These are phyloP conservation scores for Pseudogymnoascus sp. DNA, from an alignment of 2,329 filamentous ascomycete species.

Conservation along the genomic window DNA sequence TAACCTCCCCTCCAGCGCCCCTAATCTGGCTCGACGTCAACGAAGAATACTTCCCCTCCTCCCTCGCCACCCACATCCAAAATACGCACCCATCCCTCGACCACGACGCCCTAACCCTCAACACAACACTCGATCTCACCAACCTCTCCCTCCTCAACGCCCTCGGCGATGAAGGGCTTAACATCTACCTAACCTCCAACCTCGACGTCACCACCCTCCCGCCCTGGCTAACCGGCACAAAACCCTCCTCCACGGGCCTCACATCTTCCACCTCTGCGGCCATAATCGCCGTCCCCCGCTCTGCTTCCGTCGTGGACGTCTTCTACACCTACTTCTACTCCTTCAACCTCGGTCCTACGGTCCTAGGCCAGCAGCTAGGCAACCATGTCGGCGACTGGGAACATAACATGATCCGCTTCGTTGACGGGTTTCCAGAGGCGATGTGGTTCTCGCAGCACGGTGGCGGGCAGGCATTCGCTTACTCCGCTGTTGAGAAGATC, in stretches of 20 bases:
- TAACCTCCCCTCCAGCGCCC: slow-evolving; percentile 33
- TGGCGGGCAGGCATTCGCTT: slow-evolving; percentile 56
- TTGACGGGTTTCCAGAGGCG: slow-evolving; percentile 44
- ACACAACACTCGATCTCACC: slow-evolving; percentile 36
- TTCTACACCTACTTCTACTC: slow-evolving; percentile 16
- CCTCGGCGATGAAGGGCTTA: slow-evolving; percentile 32
- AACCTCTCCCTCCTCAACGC: slow-evolving; percentile 42
- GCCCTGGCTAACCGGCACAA: slow-evolving; percentile 44
- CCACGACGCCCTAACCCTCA: slow-evolving; percentile 30
- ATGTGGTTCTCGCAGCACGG: slow-evolving; percentile 59
- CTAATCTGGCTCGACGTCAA: slow-evolving; percentile 42
- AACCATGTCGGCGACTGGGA: slow-evolving; percentile 62
- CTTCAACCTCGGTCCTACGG: slow-evolving; percentile 11
- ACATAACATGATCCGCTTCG: slow-evolving; percentile 60
- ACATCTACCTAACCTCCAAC: slow-evolving; percentile 43
- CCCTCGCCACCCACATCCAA: slow-evolving; percentile 38
- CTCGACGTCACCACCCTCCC: slow-evolving; percentile 40
- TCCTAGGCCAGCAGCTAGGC: slow-evolving; percentile 24
- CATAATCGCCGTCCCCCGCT: slow-evolving; percentile 40
- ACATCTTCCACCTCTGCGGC: slow-evolving; percentile 43
- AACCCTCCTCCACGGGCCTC: slow-evolving; percentile 43
- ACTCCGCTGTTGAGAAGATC: slow-evolving; percentile 46
- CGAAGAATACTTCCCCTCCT: slow-evolving; percentile 43
- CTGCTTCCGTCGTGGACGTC: neutral
- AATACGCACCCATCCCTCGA: slow-evolving; percentile 41